Base-by-base conservation (phyloP, 164 flowering plant species). In the Nelumbo lutea region DNA sequence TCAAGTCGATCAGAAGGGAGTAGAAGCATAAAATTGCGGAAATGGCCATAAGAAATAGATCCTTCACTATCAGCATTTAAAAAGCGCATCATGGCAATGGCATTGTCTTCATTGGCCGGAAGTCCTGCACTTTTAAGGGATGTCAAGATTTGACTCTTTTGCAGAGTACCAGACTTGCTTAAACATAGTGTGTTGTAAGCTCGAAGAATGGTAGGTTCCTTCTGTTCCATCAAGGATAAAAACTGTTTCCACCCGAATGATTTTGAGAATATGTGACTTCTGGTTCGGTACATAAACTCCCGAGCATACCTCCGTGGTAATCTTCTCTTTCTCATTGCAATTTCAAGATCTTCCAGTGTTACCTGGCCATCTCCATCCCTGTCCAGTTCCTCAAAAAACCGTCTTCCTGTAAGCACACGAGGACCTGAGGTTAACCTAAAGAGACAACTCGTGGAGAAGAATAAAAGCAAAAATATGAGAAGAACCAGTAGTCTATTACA, bases 181-280 rank as follows among this genome's bases (percentile, higher is more conserved):
- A 95, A 80, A 82, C 99, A 90, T 39, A 95, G 83, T 75, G 98
- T 84, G 42, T 96, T 95, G 78, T 95, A 95, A 56, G 99, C 99
- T 43, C 98, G 87, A 40, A 95, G 91, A 76, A 95, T 92, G 43
- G 96, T 95, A 42, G 98, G 91, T 74, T 92, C 99, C 78, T 87
- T 92, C 83, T 95, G 99, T 72, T 95, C 98, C 99, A 95, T 92
- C 73, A 95, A 78, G 53, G 96, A 82, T 53, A 88, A 76, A 69
- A 95, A 95, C 67, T 89, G 97, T 69, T 89, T 95, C 99, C 96
- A 92, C 47, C 98, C 99, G 80, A 95, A 86, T 64, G 99, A 95
- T 79, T 90, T 90, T 7, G 97, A 85, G 68, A 95, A 89, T 65
- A 95, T 64, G 77, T 92, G 93, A 75, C 96, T 85, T 76, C 86